Evolutionary conservation across 352 stramenopile species (phyloP).

Genomic region (Phytopythium vexans): DNA sequence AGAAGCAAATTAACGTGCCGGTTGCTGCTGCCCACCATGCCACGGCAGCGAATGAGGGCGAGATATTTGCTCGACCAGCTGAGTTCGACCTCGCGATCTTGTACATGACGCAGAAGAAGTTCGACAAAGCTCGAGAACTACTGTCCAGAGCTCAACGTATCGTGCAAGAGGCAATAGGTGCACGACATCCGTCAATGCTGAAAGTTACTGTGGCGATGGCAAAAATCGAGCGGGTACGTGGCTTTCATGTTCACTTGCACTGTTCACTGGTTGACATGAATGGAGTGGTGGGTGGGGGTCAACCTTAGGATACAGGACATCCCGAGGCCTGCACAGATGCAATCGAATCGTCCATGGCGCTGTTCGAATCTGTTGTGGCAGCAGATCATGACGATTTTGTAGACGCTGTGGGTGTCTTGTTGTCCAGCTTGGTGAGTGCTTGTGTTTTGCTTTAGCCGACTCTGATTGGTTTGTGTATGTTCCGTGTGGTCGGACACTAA

Average conservation of each 20-base stretch:
- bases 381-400: constrained; percentile 49
- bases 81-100: constrained; percentile 53
- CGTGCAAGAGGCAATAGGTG: constrained; percentile 32
- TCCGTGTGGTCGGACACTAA: neutral
- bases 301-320: constrained; percentile 24
- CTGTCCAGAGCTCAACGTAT: constrained; percentile 26
- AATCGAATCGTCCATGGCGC: constrained; percentile 23
- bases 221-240: constrained; percentile 22
- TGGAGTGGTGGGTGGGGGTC: neutral
- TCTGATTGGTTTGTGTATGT: neutral
- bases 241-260: neutral
- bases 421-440: constrained; percentile 39
- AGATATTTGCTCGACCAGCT: constrained; percentile 39
- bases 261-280: neutral
- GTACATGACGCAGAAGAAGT: constrained; percentile 61
- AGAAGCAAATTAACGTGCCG: constrained; percentile 52
- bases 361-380: constrained; percentile 32
- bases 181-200: constrained; percentile 50
- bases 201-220: constrained; percentile 48
- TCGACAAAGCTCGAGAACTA: constrained; percentile 36
- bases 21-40: constrained; percentile 47
- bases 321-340: constrained; percentile 13
- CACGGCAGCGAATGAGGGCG: constrained; percentile 23
- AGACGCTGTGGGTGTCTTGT: constrained; percentile 27
- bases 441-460: neutral